Evolutionary conservation across 2,329 filamentous ascomycete genomes (phyloP), one percentile per base, ranked within the genome.

Genomic region (Escovopsis sp.): DNA sequence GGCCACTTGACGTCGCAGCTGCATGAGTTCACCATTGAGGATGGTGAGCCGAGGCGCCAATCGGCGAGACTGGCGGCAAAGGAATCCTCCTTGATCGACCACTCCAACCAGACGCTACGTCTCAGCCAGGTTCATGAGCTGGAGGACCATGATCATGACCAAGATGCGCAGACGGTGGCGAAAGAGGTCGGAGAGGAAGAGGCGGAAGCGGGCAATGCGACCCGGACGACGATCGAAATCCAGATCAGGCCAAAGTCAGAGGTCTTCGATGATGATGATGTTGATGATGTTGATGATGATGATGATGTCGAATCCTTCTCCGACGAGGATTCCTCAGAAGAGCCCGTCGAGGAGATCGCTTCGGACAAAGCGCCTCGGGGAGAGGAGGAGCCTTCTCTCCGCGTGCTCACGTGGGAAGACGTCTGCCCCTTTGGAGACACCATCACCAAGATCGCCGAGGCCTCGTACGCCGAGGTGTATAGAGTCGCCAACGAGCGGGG

Each of bases 381-480:
- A 15, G 37, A 45, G 3, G 37, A 45, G 3, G 53, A 56, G 35
- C 40, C 47, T 6, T 46, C 50, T 7, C 56, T 73, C 13, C 64
- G 67, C 4, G 51, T 66, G 5, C 57, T 77, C 34, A 63, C 64
- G 1, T 81, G 76, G 76, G 57, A 65, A 27, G 73, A 79, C 40
- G 63, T 80, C 27, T 74, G 74, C 39, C 68, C 70, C 0, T 58
- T 63, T 0, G 66, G 64, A 13, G 68, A 72, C 50, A 56, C 57
- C 31, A 74, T 80, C 39, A 64, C 67, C 35, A 81, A 81, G 57
- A 80, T 81, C 39, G 76, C 76, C 9, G 76, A 81, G 53, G 76
- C 76, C 5, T 80, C 76, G 2, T 81, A 73, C 49, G 75, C 76
- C 6, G 76, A 81, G 53, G 74, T 81, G 9, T 81, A 79, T 50